A percentile compares a stretch with the other conserved stretches of the same genome.
Evolutionary conservation across 192 early-diverging fungal species (phyloP).

Genomic region (Coemansia furcata): DNA sequence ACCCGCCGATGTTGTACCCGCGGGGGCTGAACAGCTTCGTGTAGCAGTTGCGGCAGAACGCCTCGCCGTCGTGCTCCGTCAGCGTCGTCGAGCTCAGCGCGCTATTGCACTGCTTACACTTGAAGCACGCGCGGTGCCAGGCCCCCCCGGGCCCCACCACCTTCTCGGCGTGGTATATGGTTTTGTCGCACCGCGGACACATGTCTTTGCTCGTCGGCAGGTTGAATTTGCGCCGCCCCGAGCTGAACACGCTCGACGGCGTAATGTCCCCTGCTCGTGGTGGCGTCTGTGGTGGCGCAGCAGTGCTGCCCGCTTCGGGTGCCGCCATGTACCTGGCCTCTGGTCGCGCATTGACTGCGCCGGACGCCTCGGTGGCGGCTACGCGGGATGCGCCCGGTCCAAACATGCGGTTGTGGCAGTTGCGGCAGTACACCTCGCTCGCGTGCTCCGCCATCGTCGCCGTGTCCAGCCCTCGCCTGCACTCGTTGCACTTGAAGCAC

Average conservation of each 20-base stretch:
- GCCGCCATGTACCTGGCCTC: conserved; percentile 3
- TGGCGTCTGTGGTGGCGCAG: conserved; percentile 11
- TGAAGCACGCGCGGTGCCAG: conserved; percentile 53
- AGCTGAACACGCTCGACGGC: conserved; percentile 52
- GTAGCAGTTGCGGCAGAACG: conserved; percentile 49
- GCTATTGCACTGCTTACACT: conserved; percentile 50
- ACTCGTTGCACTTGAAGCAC: conserved; percentile 47
- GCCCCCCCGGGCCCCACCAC: conserved; percentile 51
- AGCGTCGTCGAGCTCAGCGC: conserved; percentile 44
- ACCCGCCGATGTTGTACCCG: conserved; percentile 48
- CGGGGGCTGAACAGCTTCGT: conserved; percentile 49
- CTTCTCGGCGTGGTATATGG: conserved; percentile 55
- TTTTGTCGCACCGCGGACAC: conserved; percentile 49
- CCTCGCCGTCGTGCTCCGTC: conserved; percentile 53
- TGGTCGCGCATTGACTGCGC: conserved; percentile 11
- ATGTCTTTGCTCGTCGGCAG: conserved; percentile 39
- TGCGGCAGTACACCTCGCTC: conserved; percentile 48
- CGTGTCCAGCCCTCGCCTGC: conserved; percentile 26
- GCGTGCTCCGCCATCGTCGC: conserved; percentile 44
- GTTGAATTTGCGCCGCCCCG: conserved; percentile 34
- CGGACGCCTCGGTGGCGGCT: neutral
- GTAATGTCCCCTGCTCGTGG: conserved; percentile 24
- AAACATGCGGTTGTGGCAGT: conserved; percentile 30
- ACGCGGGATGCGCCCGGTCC: conserved; percentile 12
- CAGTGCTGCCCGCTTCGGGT: neutral